Conservation (phyloP, 2,329 filamentous ascomycete genomes). For the Ophiostoma ips region DNA sequence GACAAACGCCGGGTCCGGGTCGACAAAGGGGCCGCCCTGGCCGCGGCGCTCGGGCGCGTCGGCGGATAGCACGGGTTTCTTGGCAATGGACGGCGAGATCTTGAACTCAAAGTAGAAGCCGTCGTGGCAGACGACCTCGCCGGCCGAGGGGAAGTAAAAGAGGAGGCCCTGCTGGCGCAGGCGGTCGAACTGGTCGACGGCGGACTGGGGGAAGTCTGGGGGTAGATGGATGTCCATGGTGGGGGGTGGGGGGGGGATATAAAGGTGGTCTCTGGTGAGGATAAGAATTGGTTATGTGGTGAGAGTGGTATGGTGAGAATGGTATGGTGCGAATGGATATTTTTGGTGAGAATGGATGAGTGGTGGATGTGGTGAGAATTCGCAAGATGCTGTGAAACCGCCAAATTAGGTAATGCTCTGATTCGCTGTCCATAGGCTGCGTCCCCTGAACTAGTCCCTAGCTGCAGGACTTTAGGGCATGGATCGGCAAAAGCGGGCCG, state of each 20-base stretch:
- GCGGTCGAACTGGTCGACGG: slow-evolving; percentile 12
- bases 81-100: slow-evolving; percentile 15
- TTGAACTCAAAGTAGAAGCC: slow-evolving; percentile 18
- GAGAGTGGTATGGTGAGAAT: not conserved
- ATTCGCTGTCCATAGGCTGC: too few relatives aligned
- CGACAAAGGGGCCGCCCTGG: slow-evolving; percentile 16
- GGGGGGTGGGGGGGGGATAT: not conserved
- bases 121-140: slow-evolving; percentile 8
- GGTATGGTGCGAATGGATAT: too few relatives aligned
- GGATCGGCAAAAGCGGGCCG: too few relatives aligned
- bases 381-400: too few relatives aligned
- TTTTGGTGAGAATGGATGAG: too few relatives aligned
- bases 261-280: not conserved
- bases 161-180: slow-evolving; percentile 10
- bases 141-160: slow-evolving; percentile 10
- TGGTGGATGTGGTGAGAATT: too few relatives aligned
- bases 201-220: slow-evolving; percentile 8
- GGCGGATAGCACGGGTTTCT: slow-evolving; percentile 13
- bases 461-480: too few relatives aligned
- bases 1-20: slow-evolving; percentile 20
- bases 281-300: not conserved
- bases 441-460: too few relatives aligned
- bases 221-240: slow-evolving; percentile 9
- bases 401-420: too few relatives aligned
- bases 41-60: slow-evolving; percentile 16